Evolutionary conservation across 1,284 basidiomycete species (phyloP), one percentile per base, ranked within the genome.

Genomic region (Somion occarium): DNA sequence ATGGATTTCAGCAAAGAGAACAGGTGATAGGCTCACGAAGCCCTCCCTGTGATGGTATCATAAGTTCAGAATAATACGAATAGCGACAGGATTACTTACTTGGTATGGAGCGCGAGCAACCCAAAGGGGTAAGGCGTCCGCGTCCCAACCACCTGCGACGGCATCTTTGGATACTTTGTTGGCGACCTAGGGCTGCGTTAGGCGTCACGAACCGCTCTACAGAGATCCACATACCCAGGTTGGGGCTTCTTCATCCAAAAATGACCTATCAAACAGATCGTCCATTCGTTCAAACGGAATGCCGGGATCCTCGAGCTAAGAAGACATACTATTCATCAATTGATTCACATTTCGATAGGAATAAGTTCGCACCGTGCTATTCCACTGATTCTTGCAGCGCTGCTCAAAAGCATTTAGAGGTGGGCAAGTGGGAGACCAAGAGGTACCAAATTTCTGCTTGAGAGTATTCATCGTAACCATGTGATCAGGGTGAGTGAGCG

Each of bases 391-490:
- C 49, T 55, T 54, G 49, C 52, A 54, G 19, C 27, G 13, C 19
- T 49, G 9, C 50, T 59, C 57, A 26, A 58, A 57, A 2, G 45
- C 43, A 38, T 58, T 59, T 24, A 59, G 41, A 5, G 51, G 4
- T 13, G 49, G 24, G 39, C 48, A 48, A 2, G 19, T 43, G 1
- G 59, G 57, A 18, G 34, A 22, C 52, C 59, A 60, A 22, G 24
- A 18, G 4, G 26, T 22, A 5, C 59, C 59, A 42, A 59, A 60
- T 37, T 37, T 37, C 25, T 44, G 26, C 47, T 44, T 34, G 2
- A 60, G 49, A 19, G 47, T 20, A 27, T 44, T 38, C 27, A 55
- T 30, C 15, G 59, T 59, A 26, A 56, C 44, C 58, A 60, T 59
- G 22, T 55, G 42, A n/a, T 46, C 22, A 18, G 54, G 49, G 7